These are phyloP conservation scores for Phytophthora pini DNA, from an alignment of 352 stramenopile genomes.

Conservation along the genomic window DNA sequence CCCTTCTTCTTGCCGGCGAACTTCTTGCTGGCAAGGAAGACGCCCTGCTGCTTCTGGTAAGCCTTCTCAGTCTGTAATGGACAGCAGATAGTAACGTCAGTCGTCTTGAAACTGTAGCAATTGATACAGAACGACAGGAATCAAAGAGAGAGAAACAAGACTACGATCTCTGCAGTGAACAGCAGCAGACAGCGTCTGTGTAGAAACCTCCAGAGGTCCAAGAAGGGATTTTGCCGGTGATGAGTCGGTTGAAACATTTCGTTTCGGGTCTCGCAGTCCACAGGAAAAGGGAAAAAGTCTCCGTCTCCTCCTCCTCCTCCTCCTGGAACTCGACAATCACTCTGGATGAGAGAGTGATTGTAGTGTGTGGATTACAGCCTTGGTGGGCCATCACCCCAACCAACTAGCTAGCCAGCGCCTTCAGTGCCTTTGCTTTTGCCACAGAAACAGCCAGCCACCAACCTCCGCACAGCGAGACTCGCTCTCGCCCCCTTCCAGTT, in stretches of 20 bases:
- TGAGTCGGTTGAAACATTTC: conserved; percentile 43
- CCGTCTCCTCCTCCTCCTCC: background rate
- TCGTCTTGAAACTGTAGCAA: background rate
- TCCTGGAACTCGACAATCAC: conserved; percentile 16
- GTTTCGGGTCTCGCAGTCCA: conserved; percentile 33
- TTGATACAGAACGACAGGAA: background rate
- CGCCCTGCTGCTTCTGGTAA: conserved; percentile 99
- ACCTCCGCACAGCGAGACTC: conserved; percentile 23
- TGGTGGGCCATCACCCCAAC: conserved; percentile 60
- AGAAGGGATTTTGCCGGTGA: conserved; percentile 43
- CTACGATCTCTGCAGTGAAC: background rate
- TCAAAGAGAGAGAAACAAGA: background rate
- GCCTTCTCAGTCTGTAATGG: conserved; percentile 95
- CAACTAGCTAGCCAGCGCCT: conserved; percentile 52
- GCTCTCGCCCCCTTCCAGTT: conserved; percentile 8
- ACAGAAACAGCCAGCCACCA: conserved; percentile 20
- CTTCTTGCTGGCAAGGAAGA: conserved; percentile 98
- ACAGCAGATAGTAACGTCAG: background rate
- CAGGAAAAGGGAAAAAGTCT: conserved; percentile 2
- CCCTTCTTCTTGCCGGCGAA: conserved; percentile 94
- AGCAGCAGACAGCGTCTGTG: conserved; percentile 1
- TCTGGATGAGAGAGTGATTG: conserved; percentile 6
- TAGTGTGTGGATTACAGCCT: conserved; percentile 78
- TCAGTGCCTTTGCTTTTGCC: conserved; percentile 17
- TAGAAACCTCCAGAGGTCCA: conserved; percentile 9